Evolutionary conservation across 257 asterid species (phyloP).

Genomic region (Anisodus tanguticus): DNA sequence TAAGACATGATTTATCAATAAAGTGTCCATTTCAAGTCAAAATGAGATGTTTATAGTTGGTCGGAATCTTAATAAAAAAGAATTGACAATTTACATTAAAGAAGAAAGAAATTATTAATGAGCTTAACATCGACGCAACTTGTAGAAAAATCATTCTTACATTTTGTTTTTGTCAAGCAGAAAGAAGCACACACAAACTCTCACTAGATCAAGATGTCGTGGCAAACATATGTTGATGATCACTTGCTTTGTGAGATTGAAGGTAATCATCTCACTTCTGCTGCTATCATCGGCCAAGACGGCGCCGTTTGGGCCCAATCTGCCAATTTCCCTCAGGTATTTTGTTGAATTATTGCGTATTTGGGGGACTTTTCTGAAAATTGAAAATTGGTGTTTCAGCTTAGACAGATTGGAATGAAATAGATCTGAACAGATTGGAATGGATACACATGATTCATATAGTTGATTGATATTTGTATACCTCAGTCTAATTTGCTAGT

Average conservation of each 20-base stretch:
- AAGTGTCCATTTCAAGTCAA: background rate
- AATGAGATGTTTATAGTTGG: background rate
- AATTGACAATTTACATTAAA: conserved; percentile 1
- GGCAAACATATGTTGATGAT: conserved; percentile 43
- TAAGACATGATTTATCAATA: too few relatives aligned
- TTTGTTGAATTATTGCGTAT: conserved; percentile 1
- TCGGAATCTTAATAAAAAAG: background rate
- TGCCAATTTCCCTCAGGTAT: conserved; percentile 42
- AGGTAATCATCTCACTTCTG: conserved; percentile 43
- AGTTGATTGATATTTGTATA: background rate
- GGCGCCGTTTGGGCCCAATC: conserved; percentile 46
- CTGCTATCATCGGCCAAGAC: conserved; percentile 45
- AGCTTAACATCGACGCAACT: conserved; percentile 45
- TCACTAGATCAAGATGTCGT: conserved; percentile 38
- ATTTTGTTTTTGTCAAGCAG: too few relatives aligned
- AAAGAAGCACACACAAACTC: background rate
- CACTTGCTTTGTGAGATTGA: conserved; percentile 49
- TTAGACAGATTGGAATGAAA: background rate
- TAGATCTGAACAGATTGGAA: background rate
- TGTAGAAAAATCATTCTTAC: background rate
- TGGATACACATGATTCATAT: background rate
- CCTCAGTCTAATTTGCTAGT: background rate
- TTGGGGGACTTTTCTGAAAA: background rate
- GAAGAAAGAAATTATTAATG: background rate
- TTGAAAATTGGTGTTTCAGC: background rate